A percentile compares a stretch with the other conserved stretches of the same genome.
Conservation (phyloP, 257 asterid species). For the Jaltomata sinuosa region DNA sequence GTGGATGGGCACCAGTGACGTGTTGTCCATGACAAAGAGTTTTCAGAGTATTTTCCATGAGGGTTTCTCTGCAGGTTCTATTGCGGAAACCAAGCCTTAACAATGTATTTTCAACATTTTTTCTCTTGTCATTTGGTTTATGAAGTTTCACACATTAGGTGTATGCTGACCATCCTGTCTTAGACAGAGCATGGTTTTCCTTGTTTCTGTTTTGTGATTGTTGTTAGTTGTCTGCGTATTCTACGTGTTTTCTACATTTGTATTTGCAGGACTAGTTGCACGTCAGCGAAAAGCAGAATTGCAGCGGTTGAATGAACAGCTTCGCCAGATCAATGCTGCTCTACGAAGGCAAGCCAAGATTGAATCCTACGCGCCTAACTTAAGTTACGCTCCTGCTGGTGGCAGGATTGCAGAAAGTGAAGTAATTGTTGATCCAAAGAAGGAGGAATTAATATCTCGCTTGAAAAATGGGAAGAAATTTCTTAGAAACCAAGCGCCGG, state of each 20-base stretch:
- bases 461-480: constrained; percentile 80
- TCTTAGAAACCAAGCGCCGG: constrained; percentile 81
- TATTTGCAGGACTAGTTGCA: constrained; percentile 71
- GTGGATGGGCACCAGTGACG: not conserved
- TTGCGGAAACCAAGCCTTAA: not conserved
- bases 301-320: constrained; percentile 80
- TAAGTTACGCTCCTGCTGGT: constrained; percentile 88
- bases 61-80: not conserved
- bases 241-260: not conserved
- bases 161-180: not conserved
- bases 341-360: constrained; percentile 94
- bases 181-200: not conserved
- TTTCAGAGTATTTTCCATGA: not conserved
- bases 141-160: no score
- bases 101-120: not conserved
- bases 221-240: not conserved
- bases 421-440: constrained; percentile 80
- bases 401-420: constrained; percentile 70
- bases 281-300: constrained; percentile 89
- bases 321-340: constrained; percentile 89
- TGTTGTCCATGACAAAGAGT: not conserved
- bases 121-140: not conserved
- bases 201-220: not conserved
- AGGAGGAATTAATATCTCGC: constrained; percentile 57
- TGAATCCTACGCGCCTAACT: constrained; percentile 91